These are phyloP conservation scores for Phytophthora lateralis DNA, from an alignment of 352 stramenopile genomes.

Conservation along the genomic window DNA sequence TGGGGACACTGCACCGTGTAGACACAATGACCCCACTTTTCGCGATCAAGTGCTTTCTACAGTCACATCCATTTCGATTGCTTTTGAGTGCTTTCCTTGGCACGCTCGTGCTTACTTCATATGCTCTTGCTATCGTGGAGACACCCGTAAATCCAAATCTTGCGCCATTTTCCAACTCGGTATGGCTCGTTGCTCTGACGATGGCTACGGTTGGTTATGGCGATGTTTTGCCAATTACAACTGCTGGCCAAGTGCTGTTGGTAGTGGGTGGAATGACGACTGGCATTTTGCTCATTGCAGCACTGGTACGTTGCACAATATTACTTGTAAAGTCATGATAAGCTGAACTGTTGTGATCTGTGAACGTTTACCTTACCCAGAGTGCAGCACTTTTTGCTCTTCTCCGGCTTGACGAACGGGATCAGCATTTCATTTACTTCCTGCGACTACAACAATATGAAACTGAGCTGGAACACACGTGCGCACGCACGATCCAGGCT, in stretches of 20 bases:
- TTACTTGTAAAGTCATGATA: not conserved
- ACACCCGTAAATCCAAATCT: constrained; percentile 66
- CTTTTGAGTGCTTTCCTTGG: constrained; percentile 46
- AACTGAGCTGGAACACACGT: constrained; percentile 45
- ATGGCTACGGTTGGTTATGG: constrained; percentile 84
- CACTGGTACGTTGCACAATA: constrained; percentile 49
- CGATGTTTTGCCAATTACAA: constrained; percentile 60
- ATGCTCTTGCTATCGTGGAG: constrained; percentile 71
- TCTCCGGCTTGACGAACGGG: constrained; percentile 56
- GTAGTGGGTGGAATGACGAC: constrained; percentile 70
- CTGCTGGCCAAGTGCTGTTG: constrained; percentile 60
- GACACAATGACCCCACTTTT: constrained; percentile 83
- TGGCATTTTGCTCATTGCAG: constrained; percentile 73
- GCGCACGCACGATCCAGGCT: constrained; percentile 66
- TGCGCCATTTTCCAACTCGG: constrained; percentile 56
- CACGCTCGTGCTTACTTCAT: constrained; percentile 61
- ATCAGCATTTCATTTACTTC: constrained; percentile 65
- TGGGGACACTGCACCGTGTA: constrained; percentile 75
- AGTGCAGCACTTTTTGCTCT: constrained; percentile 72
- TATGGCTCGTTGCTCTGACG: constrained; percentile 77
- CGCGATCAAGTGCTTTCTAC: constrained; percentile 81
- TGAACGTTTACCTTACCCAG: constrained; percentile 25
- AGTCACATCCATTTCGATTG: constrained; percentile 68
- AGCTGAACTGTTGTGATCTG: not conserved
- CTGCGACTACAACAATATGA: constrained; percentile 54